Evolutionary conservation across 2,329 filamentous ascomycete genomes (phyloP), one percentile per base, ranked within the genome.

Genomic region (Hymenotorrendiella dingleyae): DNA sequence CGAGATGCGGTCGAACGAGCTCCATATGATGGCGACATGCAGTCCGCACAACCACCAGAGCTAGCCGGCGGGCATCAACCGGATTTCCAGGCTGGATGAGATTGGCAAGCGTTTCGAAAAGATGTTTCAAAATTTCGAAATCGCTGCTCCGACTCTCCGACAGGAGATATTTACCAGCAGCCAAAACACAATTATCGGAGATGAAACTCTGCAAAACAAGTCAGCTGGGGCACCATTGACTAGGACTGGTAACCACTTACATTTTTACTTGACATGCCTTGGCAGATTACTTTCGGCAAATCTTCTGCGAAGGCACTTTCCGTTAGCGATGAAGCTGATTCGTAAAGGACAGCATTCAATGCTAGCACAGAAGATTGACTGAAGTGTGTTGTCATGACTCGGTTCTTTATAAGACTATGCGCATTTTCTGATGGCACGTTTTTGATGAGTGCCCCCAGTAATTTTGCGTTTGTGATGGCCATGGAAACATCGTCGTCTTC

Each of bases 141-240:
- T 73, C 72, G 62, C 82, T 86, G 58, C 68, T 73, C 33, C 76
- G 66, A 12, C 79, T 76, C 28, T 82, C 74, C 2, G 77, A 74
- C 11, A 97, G 73, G 8, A 97, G 72, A 60, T 88, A 94, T 64
- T 97, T 97, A 54, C 91, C 93, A 16, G 89, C 84, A 27, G 91
- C 91, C 23, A 96, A 73, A 46, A 95, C 86, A 54, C 79, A 83
- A 62, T 96, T 95, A 60, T 95, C 87, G 37, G 86, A 80, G 47
- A 97, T 81, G 61, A 85, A 88, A n/a, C 82, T 74, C 80, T 90
- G 54, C n/a, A n/a, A n/a, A n/a, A n/a, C 14, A 29, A 9, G 40
- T 27, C 40, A 46, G 61, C n/a, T n/a, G n/a, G n/a, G n/a, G n/a
- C n/a, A n/a, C n/a, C n/a, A n/a, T n/a, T n/a, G n/a, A n/a, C n/a